These are phyloP conservation scores for Trametes hirsuta DNA, from an alignment of 1,284 basidiomycete species.

Conservation along the genomic window DNA sequence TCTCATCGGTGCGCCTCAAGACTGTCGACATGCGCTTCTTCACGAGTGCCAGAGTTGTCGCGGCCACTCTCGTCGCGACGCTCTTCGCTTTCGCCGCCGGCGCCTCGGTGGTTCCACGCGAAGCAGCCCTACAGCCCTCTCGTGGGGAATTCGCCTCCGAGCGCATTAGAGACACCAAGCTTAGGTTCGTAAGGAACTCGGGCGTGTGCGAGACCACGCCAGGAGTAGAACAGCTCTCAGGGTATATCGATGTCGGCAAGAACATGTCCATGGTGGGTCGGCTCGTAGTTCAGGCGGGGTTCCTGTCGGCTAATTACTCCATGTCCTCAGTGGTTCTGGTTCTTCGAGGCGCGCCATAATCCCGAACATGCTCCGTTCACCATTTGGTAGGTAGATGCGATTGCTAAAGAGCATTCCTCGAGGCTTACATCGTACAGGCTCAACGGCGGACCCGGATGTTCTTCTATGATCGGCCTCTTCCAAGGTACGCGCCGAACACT, in stretches of 20 bases:
- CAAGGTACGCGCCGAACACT: constrained; percentile 45
- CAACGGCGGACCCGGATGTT: constrained; percentile 65
- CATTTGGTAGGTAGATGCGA: constrained; percentile 49
- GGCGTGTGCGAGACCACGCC: constrained; percentile 77
- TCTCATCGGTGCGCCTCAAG: too few relatives aligned
- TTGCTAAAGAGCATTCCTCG: constrained; percentile 12
- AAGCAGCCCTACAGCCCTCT: neutral
- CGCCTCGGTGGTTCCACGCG: neutral
- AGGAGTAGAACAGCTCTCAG: constrained; percentile 68
- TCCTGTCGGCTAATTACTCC: neutral
- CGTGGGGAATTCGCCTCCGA: constrained; percentile 27
- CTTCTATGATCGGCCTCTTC: constrained; percentile 69
- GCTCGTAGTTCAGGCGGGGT: neutral
- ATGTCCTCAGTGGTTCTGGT: constrained; percentile 64
- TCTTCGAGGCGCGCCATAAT: constrained; percentile 65
- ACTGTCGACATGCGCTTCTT: neutral
- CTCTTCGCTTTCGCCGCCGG: neutral
- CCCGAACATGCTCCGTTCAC: constrained; percentile 68
- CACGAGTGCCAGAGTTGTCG: neutral
- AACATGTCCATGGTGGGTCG: constrained; percentile 62
- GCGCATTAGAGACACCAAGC: constrained; percentile 28
- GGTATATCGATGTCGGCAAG: constrained; percentile 62
- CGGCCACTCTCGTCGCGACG: neutral
- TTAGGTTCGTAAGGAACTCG: constrained; percentile 63
- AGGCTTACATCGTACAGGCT: constrained; percentile 40